These are phyloP conservation scores for Ruellia speciosa DNA, from an alignment of 305 asterid species.

Conservation along the genomic window DNA sequence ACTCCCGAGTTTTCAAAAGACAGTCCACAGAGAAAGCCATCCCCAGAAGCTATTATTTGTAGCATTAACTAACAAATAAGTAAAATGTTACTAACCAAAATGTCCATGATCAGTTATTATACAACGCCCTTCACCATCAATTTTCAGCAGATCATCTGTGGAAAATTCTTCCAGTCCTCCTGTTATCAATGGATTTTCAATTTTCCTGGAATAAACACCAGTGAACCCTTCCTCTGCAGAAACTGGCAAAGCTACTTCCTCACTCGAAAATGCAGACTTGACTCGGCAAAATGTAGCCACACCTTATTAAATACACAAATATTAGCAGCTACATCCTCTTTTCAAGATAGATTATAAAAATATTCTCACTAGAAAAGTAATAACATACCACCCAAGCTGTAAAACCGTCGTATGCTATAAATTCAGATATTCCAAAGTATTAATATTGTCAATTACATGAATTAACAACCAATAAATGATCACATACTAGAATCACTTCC, in stretches of 20 bases:
- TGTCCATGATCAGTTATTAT: slow-evolving; percentile 80
- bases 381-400: background rate
- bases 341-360: background rate
- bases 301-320: slow-evolving; percentile 33
- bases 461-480: background rate
- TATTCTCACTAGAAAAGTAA: background rate
- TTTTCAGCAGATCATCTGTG: slow-evolving; percentile 58
- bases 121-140: slow-evolving; percentile 97
- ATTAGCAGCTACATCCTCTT: background rate
- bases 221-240: slow-evolving; percentile 90
- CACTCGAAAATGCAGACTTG: slow-evolving; percentile 60
- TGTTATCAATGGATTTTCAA: slow-evolving; percentile 28
- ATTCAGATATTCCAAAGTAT: background rate
- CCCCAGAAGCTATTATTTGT: slow-evolving; percentile 3
- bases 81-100: slow-evolving; percentile 50
- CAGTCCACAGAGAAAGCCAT: slow-evolving; percentile 5
- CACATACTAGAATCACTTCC: background rate
- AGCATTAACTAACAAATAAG: slow-evolving; percentile 8
- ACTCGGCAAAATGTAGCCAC: slow-evolving; percentile 95
- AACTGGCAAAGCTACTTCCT: slow-evolving; percentile 76
- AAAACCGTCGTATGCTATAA: background rate
- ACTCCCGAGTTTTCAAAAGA: slow-evolving; percentile 2
- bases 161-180: slow-evolving; percentile 61
- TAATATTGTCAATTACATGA: background rate
- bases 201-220: slow-evolving; percentile 49